Evolutionary conservation across 1,284 basidiomycete species (phyloP).

Genomic region (Microstroma glucosiphilum): DNA sequence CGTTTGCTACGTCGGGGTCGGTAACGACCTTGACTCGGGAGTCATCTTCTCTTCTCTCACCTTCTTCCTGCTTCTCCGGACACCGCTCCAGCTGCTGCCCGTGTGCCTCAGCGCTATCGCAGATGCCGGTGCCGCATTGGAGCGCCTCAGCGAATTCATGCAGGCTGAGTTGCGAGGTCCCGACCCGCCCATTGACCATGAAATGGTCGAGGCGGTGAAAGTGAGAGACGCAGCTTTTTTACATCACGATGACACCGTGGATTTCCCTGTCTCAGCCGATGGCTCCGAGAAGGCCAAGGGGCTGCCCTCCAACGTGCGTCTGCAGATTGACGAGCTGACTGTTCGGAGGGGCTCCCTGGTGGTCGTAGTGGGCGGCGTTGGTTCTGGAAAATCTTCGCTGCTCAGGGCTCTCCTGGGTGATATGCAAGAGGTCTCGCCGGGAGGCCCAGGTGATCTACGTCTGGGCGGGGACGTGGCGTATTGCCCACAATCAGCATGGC

Average conservation of each 20-base stretch:
- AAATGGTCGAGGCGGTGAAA: constrained; percentile 9
- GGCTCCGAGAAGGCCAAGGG: constrained; percentile 1
- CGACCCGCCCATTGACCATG: constrained; percentile 10
- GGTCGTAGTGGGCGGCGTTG: constrained; percentile 54
- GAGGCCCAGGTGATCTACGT: not conserved
- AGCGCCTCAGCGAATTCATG: constrained; percentile 37
- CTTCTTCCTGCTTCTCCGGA: constrained; percentile 56
- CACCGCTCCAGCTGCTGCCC: constrained; percentile 56
- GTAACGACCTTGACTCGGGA: constrained; percentile 63
- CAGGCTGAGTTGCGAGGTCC: constrained; percentile 10
- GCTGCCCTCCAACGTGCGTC: not conserved
- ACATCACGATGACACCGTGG: constrained; percentile 9
- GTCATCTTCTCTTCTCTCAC: constrained; percentile 69
- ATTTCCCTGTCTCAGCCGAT: not conserved
- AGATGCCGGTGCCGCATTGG: constrained; percentile 58
- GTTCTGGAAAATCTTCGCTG: constrained; percentile 47
- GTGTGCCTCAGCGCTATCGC: constrained; percentile 68
- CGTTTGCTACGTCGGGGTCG: constrained; percentile 58
- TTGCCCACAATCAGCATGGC: constrained; percentile 81
- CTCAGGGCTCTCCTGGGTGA: constrained; percentile 46
- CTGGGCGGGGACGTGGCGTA: constrained; percentile 54
- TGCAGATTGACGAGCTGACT: constrained; percentile 52
- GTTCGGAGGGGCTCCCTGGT: constrained; percentile 77
- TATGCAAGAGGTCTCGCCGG: constrained; percentile 34
- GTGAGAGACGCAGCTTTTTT: constrained; percentile 8